These are phyloP conservation scores for Stevia rebaudiana DNA, from an alignment of 140 eudicot species.

Conservation along the genomic window DNA sequence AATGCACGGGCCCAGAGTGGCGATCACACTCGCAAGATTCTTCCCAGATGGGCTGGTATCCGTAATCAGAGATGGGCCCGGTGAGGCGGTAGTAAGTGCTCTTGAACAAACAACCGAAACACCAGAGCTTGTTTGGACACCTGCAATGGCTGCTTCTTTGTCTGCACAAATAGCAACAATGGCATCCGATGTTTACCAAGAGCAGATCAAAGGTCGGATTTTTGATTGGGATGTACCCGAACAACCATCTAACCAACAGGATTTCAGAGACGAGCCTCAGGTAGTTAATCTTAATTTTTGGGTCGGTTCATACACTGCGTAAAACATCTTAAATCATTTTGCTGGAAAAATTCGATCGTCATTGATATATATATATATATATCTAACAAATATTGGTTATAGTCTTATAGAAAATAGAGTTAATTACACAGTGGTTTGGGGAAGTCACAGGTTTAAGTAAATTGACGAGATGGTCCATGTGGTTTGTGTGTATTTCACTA, in stretches of 20 bases:
- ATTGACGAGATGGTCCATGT: no score
- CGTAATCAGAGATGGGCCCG: slow-evolving; percentile 87
- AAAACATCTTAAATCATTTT: neutral
- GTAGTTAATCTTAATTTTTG: slow-evolving; percentile 37
- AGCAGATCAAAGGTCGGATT: slow-evolving; percentile 87
- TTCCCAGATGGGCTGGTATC: slow-evolving; percentile 96
- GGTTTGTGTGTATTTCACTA: no score
- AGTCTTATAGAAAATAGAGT: no score
- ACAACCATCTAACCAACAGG: slow-evolving; percentile 83
- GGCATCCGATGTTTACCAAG: slow-evolving; percentile 84
- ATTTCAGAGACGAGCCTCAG: slow-evolving; percentile 99
- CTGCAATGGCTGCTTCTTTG: slow-evolving; percentile 97
- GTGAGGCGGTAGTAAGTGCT: slow-evolving; percentile 89
- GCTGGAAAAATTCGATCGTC: neutral
- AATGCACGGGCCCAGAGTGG: slow-evolving; percentile 99
- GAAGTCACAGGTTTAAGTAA: no score
- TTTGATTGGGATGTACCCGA: slow-evolving; percentile 99
- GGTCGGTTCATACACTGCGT: neutral
- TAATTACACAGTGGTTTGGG: no score
- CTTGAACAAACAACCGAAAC: slow-evolving; percentile 97
- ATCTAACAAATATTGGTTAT: neutral
- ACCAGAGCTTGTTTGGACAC: slow-evolving; percentile 99
- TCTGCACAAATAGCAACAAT: slow-evolving; percentile 96
- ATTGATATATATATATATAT: neutral
- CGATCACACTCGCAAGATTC: slow-evolving; percentile 83